Conservation (phyloP, 768 basidiomycete species). For the Lyophyllum shimeji region DNA sequence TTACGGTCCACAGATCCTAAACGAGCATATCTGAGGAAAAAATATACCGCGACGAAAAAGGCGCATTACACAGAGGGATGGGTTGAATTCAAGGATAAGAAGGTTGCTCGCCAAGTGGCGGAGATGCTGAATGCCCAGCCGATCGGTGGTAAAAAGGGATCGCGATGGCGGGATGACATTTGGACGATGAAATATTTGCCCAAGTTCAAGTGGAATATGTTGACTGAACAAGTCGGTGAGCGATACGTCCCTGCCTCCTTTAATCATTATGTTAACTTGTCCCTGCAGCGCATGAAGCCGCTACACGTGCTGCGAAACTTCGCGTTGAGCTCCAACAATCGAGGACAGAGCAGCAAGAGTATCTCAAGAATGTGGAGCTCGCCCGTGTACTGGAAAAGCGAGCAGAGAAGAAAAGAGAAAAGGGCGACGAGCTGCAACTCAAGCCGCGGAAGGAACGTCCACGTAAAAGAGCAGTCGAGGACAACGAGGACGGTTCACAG, state of each 20-base stretch:
- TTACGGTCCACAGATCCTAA: constrained; percentile 62
- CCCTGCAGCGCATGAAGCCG: constrained; percentile 83
- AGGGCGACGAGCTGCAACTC: constrained; percentile 50
- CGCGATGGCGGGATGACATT: constrained; percentile 92
- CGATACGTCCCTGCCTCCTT: constrained; percentile 13
- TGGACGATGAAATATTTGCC: constrained; percentile 99
- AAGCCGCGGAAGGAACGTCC: constrained; percentile 31
- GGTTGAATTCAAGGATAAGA: constrained; percentile 97
- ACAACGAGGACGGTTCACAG: constrained; percentile 17
- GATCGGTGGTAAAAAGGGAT: constrained; percentile 91
- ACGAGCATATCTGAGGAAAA: constrained; percentile 79
- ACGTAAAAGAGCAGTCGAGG: constrained; percentile 27
- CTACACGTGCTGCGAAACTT: constrained; percentile 83
- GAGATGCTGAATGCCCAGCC: constrained; percentile 95
- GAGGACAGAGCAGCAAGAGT: constrained; percentile 85
- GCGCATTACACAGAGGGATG: constrained; percentile 94
- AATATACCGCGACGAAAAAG: constrained; percentile 82
- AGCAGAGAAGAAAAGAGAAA: constrained; percentile 62
- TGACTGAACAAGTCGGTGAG: constrained; percentile 97
- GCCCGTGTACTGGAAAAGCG: constrained; percentile 84
- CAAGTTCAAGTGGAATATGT: constrained; percentile 98
- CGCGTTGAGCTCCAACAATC: constrained; percentile 91
- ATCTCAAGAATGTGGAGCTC: constrained; percentile 91
- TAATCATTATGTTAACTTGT: neutral
- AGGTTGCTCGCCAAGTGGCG: constrained; percentile 84